These are phyloP conservation scores for Mayamaea pseudoterrestris DNA, from an alignment of 108 stramenopile species.

Conservation along the genomic window DNA sequence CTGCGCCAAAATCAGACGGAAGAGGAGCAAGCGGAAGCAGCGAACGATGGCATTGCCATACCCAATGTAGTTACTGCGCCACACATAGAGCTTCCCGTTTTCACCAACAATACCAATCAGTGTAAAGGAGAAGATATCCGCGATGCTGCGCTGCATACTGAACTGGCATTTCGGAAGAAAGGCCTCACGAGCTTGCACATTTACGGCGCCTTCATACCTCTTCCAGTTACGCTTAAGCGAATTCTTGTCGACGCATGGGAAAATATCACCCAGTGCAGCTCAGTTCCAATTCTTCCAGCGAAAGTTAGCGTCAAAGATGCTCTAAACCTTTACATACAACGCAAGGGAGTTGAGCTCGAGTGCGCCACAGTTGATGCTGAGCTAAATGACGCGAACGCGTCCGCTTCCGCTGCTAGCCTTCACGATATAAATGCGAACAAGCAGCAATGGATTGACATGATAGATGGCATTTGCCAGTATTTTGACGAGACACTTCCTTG, in stretches of 20 bases:
- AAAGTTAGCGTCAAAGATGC: conserved; percentile 34
- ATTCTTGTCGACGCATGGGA: conserved; percentile 75
- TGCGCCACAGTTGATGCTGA: background rate
- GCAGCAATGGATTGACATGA: conserved; percentile 53
- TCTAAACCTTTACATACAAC: conserved; percentile 30
- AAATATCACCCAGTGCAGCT: conserved; percentile 49
- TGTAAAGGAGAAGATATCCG: too few relatives aligned
- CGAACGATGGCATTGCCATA: too few relatives aligned
- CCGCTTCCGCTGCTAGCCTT: background rate
- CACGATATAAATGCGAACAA: background rate
- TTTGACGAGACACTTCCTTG: conserved; percentile 59
- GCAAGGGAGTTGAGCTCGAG: conserved; percentile 14
- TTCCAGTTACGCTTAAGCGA: conserved; percentile 56
- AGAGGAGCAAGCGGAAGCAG: background rate
- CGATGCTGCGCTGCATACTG: background rate
- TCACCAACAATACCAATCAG: too few relatives aligned
- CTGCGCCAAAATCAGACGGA: background rate
- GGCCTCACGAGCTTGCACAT: conserved; percentile 3
- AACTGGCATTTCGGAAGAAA: conserved; percentile 19
- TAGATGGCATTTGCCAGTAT: conserved; percentile 45
- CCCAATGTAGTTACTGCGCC: too few relatives aligned
- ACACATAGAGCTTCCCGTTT: too few relatives aligned
- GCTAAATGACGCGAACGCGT: background rate
- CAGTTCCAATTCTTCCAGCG: conserved; percentile 43
- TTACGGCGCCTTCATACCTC: conserved; percentile 6